Conservation (phyloP, 2,329 filamentous ascomycete species). For the Hypoxylon sp. region DNA sequence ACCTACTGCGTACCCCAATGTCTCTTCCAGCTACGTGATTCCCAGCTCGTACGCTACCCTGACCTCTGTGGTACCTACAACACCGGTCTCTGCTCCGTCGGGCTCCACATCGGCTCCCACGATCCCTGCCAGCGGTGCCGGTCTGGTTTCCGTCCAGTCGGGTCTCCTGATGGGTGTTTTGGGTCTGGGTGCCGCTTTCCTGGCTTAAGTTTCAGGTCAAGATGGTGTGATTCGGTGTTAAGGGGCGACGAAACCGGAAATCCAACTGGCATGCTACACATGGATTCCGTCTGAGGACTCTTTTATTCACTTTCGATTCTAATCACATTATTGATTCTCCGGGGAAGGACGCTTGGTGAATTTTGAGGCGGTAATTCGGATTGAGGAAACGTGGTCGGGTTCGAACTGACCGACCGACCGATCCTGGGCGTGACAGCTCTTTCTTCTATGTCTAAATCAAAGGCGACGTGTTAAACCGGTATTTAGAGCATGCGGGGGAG, state of each 20-base stretch:
- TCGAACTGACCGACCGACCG: constrained; percentile 5
- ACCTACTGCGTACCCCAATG: constrained; percentile 47
- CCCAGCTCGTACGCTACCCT: constrained; percentile 39
- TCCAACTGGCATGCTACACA: background rate
- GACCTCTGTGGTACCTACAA: constrained; percentile 35
- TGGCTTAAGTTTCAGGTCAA: constrained; percentile 42
- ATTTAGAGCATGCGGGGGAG: constrained; percentile 45
- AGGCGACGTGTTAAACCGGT: constrained; percentile 35
- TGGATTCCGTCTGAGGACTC: background rate
- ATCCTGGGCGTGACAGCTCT: constrained; percentile 41
- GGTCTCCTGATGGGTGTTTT: constrained; percentile 50
- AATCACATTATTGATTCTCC: constrained; percentile 41
- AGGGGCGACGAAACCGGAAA: constrained; percentile 7
- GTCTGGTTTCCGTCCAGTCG: constrained; percentile 47
- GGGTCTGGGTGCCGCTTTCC: constrained; percentile 50
- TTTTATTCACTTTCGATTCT: constrained; percentile 41
- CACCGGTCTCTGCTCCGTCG: constrained; percentile 30
- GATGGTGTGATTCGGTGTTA: constrained; percentile 27
- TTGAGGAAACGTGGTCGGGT: constrained; percentile 33
- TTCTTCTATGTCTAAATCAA: constrained; percentile 47
- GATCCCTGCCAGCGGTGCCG: constrained; percentile 46
- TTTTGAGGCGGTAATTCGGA: constrained; percentile 21
- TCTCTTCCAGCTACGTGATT: constrained; percentile 42
- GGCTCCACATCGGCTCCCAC: constrained; percentile 30
- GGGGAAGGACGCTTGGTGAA: constrained; percentile 44